These are phyloP conservation scores for Cymbopogon flexuosus DNA, from an alignment of 202 grass and related monocot genomes.

Conservation along the genomic window DNA sequence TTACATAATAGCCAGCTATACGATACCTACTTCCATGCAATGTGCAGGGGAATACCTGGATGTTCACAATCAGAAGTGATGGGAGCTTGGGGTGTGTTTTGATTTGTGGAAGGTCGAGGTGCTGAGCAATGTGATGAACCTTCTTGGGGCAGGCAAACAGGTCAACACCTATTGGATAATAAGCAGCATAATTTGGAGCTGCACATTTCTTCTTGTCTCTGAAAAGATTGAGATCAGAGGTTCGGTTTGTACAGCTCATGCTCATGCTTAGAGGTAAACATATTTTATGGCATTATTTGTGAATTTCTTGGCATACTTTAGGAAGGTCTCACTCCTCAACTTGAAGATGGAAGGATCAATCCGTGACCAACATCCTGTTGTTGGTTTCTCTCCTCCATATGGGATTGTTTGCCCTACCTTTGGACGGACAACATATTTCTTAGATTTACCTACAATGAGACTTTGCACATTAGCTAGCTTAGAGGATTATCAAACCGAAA, in stretches of 20 bases:
- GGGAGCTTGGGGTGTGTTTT: conserved; percentile 71
- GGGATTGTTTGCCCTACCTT: conserved; percentile 63
- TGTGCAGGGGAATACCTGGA: conserved; percentile 59
- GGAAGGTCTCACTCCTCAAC: conserved; percentile 87
- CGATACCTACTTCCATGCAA: conserved; percentile 24
- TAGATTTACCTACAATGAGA: conserved; percentile 53
- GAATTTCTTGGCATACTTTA: conserved; percentile 47
- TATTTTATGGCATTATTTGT: conserved; percentile 3
- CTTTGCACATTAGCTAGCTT: neutral
- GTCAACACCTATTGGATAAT: conserved; percentile 90
- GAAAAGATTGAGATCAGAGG: conserved; percentile 17
- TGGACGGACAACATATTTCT: conserved; percentile 68
- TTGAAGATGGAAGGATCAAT: conserved; percentile 85
- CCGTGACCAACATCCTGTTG: conserved; percentile 56
- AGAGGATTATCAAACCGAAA: neutral
- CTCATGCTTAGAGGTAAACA: neutral
- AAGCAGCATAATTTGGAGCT: conserved; percentile 85
- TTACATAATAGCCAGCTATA: neutral
- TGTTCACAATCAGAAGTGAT: conserved; percentile 77
- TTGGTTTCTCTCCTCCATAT: conserved; percentile 48
- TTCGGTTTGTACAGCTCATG: neutral
- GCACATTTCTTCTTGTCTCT: conserved; percentile 90
- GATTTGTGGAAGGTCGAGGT: conserved; percentile 80
- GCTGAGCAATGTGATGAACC: conserved; percentile 81
- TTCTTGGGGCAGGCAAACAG: conserved; percentile 76